These are phyloP conservation scores for Gossypium herbaceum DNA, from an alignment of 345 rosid species.

Conservation along the genomic window DNA sequence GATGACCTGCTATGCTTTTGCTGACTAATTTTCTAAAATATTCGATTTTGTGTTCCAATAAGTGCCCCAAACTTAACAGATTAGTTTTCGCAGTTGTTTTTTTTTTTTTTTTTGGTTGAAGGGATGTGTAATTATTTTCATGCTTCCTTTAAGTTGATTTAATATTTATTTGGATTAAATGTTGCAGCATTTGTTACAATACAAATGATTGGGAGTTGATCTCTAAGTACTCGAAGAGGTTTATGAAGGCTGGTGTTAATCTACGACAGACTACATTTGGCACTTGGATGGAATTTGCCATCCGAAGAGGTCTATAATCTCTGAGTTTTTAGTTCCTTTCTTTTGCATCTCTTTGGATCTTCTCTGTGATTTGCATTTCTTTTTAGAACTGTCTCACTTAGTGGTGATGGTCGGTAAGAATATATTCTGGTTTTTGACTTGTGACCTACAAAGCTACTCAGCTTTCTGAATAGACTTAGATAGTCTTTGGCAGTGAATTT, in stretches of 20 bases:
- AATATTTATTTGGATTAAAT: slow-evolving; percentile 20
- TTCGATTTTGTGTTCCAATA: neutral
- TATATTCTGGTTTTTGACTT: neutral
- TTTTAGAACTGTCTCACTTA: neutral
- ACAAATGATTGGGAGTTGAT: slow-evolving; percentile 61
- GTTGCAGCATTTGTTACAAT: slow-evolving; percentile 65
- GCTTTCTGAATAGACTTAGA: neutral
- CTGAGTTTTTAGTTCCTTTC: slow-evolving; percentile 4
- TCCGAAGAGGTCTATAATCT: slow-evolving; percentile 49
- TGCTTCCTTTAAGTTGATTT: slow-evolving; percentile 4
- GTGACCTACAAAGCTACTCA: neutral
- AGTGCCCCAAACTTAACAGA: neutral
- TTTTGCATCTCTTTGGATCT: slow-evolving; percentile 6
- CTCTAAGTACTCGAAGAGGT: slow-evolving; percentile 52
- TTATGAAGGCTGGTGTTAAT: slow-evolving; percentile 66
- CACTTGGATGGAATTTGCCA: slow-evolving; percentile 78
- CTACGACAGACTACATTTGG: slow-evolving; percentile 63
- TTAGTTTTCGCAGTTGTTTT: too few relatives aligned
- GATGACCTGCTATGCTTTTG: neutral
- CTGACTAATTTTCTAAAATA: neutral
- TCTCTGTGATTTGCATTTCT: neutral
- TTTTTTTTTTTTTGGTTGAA: neutral
- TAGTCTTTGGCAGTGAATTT: slow-evolving; percentile 1
- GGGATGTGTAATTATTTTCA: neutral
- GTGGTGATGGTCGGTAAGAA: neutral